Evolutionary conservation across 768 basidiomycete genomes (phyloP).

Genomic region (Boletus bicolor): DNA sequence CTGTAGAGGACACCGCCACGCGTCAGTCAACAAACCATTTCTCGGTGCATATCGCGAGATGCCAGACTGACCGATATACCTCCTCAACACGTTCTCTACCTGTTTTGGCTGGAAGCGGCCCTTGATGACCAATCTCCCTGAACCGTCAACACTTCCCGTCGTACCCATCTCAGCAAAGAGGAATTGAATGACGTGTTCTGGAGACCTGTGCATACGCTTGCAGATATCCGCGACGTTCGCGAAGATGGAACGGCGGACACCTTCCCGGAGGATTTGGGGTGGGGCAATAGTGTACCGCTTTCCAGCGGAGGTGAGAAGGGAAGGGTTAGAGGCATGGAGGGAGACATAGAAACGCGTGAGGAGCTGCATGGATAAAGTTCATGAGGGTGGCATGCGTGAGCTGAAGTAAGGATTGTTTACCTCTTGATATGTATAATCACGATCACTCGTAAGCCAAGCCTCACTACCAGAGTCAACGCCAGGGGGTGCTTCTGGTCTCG

Average conservation of each 20-base stretch:
- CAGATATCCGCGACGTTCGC: slow-evolving; percentile 97
- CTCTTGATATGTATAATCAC: slow-evolving; percentile 96
- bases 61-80: slow-evolving; percentile 81
- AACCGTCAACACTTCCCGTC: slow-evolving; percentile 91
- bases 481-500: slow-evolving; percentile 50
- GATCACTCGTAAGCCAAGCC: slow-evolving; percentile 88
- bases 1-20: slow-evolving; percentile 36
- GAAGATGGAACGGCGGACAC: slow-evolving; percentile 96
- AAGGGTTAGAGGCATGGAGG: slow-evolving; percentile 91
- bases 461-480: slow-evolving; percentile 74
- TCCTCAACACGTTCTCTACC: slow-evolving; percentile 92
- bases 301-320: slow-evolving; percentile 77
- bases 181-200: slow-evolving; percentile 97
- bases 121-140: slow-evolving; percentile 90
- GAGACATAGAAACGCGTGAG: slow-evolving; percentile 89
- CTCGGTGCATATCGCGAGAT: neutral
- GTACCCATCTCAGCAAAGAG: slow-evolving; percentile 99
- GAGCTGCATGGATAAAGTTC: slow-evolving; percentile 48
- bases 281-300: slow-evolving; percentile 98
- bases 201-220: slow-evolving; percentile 96
- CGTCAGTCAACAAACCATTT: neutral
- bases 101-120: slow-evolving; percentile 99
- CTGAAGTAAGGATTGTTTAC: slow-evolving; percentile 38
- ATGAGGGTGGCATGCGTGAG: neutral
- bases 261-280: slow-evolving; percentile 91